These are phyloP conservation scores for Teunomyces funiuensis DNA, from an alignment of 805 yeast genomes.

Conservation along the genomic window DNA sequence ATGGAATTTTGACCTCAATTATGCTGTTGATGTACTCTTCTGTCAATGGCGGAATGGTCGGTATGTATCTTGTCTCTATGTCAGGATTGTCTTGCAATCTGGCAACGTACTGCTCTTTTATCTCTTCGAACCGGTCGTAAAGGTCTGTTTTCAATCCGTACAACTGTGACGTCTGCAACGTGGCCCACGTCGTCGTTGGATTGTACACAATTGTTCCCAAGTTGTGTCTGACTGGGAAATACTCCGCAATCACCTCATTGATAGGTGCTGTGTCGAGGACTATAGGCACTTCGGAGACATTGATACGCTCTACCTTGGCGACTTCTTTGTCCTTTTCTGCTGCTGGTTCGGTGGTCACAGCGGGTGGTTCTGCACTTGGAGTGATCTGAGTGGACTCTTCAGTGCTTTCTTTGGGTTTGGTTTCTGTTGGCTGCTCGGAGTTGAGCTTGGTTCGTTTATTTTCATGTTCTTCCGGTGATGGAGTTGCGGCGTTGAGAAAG, in stretches of 20 bases:
- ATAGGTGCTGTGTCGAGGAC: constrained; percentile 20
- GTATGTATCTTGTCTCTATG: constrained; percentile 28
- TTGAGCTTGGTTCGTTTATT: constrained; percentile 1
- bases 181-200: constrained; percentile 51
- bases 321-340: background rate
- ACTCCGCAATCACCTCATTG: constrained; percentile 20
- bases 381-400: too few species aligned
- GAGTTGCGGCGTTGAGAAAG: constrained; percentile 15
- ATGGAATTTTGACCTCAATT: constrained; percentile 59
- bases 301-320: background rate
- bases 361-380: background rate
- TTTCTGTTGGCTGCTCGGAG: background rate
- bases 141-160: constrained; percentile 33
- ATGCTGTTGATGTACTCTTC: constrained; percentile 44
- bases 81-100: constrained; percentile 13
- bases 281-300: constrained; percentile 5
- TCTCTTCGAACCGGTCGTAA: constrained; percentile 24
- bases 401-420: background rate
- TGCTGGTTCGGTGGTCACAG: background rate
- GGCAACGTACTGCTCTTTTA: constrained; percentile 18
- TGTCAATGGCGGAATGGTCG: constrained; percentile 39
- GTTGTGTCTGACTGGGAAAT: constrained; percentile 31
- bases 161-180: constrained; percentile 28
- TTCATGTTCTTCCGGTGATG: constrained; percentile 3
- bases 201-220: constrained; percentile 49